Evolutionary conservation across 768 basidiomycete species (phyloP), one percentile per base, ranked within the genome.

Genomic region (Mycena epipterygia): DNA sequence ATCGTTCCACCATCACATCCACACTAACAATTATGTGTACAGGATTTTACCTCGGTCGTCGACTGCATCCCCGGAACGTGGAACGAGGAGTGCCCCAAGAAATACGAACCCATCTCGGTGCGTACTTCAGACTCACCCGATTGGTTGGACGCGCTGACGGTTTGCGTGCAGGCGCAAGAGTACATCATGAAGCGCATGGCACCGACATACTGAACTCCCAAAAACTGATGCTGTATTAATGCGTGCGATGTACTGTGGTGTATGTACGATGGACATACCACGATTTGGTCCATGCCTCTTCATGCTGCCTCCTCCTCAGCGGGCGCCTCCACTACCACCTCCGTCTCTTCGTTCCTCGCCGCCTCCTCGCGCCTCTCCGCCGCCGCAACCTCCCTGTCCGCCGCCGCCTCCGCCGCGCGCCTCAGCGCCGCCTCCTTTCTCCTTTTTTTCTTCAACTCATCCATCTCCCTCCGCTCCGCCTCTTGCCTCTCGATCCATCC

Each of bases 11-110:
- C 14, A 59, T 76, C 74, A 23, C 23, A 37, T n/a, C 17, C 21
- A 11, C 33, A 37, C 30, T 27, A 2, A 17, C 35, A 46, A 44
- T 37, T 27, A 48, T 23, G 41, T n/a, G 3, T 6, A 35, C 76
- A 83, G 84, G 82, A 85, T 77, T 64, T 81, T 55, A 73, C 84
- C 67, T 80, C 81, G 42, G 72, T 86, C 7, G 80, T 90, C 13
- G 87, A 87, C 51, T 84, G 84, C 63, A 80, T 90, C 19, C 89
- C 89, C 0, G 86, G 86, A 9, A 89, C 85, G 42, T 88, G 85
- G 74, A 84, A 82, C 25, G 76, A 77, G 37, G 78, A 83, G 5
- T 79, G 75, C 1, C 88, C 88, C 8, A 88, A 88, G 77, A 83
- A 82, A 56, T 89, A 90, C 73, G 81, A 85, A 53, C 84, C 88